Evolutionary conservation across 495 filamentous ascomycete genomes (phyloP), one percentile per base, ranked within the genome.

Genomic region (Xylaria castorea): DNA sequence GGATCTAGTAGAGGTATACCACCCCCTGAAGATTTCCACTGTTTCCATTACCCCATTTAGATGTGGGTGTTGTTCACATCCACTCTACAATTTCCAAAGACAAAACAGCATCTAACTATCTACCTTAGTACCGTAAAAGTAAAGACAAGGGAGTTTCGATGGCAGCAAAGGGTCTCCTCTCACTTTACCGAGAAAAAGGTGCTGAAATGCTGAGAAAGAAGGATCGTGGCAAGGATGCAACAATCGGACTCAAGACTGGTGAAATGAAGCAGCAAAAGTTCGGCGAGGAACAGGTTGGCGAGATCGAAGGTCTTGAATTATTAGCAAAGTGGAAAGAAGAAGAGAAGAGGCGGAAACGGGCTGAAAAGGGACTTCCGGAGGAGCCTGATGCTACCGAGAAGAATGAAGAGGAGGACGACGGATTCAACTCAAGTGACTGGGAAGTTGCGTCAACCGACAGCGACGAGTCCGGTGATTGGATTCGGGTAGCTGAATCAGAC

Each of bases 141-240:
- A 98, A 98, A 77, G 97, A 99, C 78, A 98, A 98, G 82, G 94
- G 94, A 71, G 93, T 97, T 16, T 92, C 97, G 87, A 98, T 99
- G 95, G 97, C 95, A 20, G 94, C 94, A 16, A 93, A 94, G 77
- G 95, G 94, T 68, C 83, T 99, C 18, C 88, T 98, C 63, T 91
- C 92, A 74, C 87, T 99, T 2, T 99, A 94, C 81, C 88, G 97
- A 67, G 94, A 98, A 76, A 90, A 97, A 32, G 94, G 91, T 36
- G 92, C 97, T 0, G 91, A 95, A 71, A 91, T 98, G 89, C 85
- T 99, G 58, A 91, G 92, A 83, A 94, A 93, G 83, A 89, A 94
- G 73, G 95, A 97, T 78, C 88, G 97, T 71, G 97, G 97, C 64
- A 97, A 97, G 83, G 91, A 93, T 38, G 97, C 96, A n/a, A 89